Evolutionary conservation across 2,329 filamentous ascomycete genomes (phyloP).

Genomic region (Apiospora sp.): DNA sequence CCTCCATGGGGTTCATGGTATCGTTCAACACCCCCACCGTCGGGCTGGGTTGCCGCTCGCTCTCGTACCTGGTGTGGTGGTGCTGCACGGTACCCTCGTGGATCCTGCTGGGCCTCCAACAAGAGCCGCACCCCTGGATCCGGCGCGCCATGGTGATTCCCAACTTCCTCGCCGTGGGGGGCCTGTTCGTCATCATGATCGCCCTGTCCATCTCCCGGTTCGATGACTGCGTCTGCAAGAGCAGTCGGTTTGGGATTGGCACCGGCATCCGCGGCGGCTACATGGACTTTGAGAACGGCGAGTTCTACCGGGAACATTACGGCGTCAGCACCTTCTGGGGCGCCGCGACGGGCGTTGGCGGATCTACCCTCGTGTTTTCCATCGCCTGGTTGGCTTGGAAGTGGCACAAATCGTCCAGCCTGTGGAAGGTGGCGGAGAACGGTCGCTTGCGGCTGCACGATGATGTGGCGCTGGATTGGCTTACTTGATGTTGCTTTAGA

Average conservation of each 20-base stretch:
- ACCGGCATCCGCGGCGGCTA: not conserved
- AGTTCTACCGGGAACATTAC: not conserved
- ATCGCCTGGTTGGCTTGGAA: constrained; percentile 7
- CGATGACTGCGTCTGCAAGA: constrained; percentile 7
- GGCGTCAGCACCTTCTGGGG: not conserved
- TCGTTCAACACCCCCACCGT: constrained; percentile 3
- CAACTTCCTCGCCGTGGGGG: not conserved
- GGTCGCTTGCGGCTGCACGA: not conserved
- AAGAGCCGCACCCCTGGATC: not conserved
- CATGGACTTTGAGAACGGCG: constrained; percentile 1
- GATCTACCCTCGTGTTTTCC: not conserved
- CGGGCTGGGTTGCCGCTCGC: not conserved
- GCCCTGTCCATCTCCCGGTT: not conserved
- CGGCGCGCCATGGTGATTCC: not conserved
- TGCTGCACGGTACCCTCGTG: not conserved
- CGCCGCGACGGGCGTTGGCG: not conserved
- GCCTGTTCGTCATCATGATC: not conserved
- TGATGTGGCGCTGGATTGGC: not conserved
- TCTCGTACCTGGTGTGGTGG: not conserved
- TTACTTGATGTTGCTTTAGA: not conserved
- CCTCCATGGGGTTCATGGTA: constrained; percentile 9
- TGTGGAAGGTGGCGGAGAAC: constrained; percentile 4
- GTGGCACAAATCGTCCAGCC: constrained; percentile 1
- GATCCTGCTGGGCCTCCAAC: not conserved
- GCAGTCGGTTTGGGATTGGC: not conserved